These are phyloP conservation scores for Trichoderma reesei DNA, from an alignment of 495 filamentous ascomycete genomes.

Conservation along the genomic window DNA sequence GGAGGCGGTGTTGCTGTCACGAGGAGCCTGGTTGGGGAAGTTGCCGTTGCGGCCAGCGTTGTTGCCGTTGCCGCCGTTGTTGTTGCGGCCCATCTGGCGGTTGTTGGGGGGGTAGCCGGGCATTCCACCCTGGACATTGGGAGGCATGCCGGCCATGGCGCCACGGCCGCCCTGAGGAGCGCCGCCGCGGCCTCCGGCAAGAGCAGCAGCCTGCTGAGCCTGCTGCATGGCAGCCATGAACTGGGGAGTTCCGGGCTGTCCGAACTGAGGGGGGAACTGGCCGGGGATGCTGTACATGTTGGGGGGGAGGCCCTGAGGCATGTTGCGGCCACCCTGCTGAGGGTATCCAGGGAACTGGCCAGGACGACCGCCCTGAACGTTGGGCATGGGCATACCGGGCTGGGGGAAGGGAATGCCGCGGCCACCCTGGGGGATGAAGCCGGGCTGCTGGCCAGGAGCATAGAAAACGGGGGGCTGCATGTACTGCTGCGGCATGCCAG, in stretches of 20 bases:
- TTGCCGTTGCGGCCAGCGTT: conserved; percentile 28
- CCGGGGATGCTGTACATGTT: conserved; percentile 65
- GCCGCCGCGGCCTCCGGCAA: conserved; percentile 54
- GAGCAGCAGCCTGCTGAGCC: conserved; percentile 50
- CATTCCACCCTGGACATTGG: conserved; percentile 43
- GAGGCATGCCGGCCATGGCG: conserved; percentile 46
- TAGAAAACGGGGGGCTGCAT: conserved; percentile 85
- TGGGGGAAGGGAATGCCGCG: conserved; percentile 86
- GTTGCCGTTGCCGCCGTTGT: conserved; percentile 30
- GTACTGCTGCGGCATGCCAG: conserved; percentile 79
- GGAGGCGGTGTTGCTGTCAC: conserved; percentile 16
- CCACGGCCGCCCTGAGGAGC: conserved; percentile 54
- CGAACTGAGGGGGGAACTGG: conserved; percentile 55
- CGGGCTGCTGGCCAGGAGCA: conserved; percentile 70
- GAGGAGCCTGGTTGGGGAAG: conserved; percentile 37
- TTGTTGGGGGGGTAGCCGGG: conserved; percentile 51
- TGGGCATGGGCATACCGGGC: conserved; percentile 69
- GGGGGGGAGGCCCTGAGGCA: conserved; percentile 70
- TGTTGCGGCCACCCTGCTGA: conserved; percentile 73
- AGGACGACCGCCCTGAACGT: conserved; percentile 70
- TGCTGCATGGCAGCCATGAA: conserved; percentile 58
- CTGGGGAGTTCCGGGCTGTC: conserved; percentile 39
- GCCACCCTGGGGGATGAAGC: conserved; percentile 61
- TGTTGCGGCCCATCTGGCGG: conserved; percentile 25
- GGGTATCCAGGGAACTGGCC: conserved; percentile 74